Evolutionary conservation across 176 grass and related monocot genomes (phyloP).

Genomic region (Eremochloa ophiuroides): DNA sequence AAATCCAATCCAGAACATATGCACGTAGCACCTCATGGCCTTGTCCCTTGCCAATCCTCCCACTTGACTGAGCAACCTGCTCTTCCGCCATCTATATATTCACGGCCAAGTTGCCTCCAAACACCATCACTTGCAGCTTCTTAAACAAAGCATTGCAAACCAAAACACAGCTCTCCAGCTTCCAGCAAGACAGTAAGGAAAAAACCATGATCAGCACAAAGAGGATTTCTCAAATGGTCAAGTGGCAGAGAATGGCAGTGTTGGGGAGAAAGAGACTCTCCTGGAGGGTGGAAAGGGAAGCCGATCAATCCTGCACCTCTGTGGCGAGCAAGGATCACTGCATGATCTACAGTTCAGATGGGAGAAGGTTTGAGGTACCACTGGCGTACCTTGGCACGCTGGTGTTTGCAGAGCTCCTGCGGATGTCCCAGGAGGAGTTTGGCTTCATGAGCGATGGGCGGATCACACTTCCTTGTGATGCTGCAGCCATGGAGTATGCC

Average conservation of each 20-base stretch:
- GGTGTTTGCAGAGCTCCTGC: slow-evolving; percentile 34
- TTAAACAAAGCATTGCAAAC: not conserved
- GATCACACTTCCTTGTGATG: slow-evolving; percentile 41
- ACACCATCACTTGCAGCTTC: slow-evolving; percentile 2
- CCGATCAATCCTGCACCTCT: not conserved
- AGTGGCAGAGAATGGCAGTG: slow-evolving; percentile 39
- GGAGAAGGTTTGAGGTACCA: slow-evolving; percentile 38
- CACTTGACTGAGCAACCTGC: not conserved
- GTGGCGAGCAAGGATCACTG: slow-evolving; percentile 39
- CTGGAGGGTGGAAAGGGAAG: not conserved
- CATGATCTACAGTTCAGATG: slow-evolving; percentile 29
- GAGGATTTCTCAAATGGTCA: slow-evolving; percentile 31
- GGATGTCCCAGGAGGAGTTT: slow-evolving; percentile 51
- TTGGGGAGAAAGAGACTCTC: slow-evolving; percentile 44
- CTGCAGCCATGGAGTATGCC: slow-evolving; percentile 37
- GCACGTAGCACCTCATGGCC: slow-evolving; percentile 21
- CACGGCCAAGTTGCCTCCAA: not conserved
- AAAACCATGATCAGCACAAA: slow-evolving; percentile 29
- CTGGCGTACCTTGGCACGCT: slow-evolving; percentile 11
- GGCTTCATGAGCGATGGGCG: slow-evolving; percentile 8
- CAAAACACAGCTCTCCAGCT: not conserved
- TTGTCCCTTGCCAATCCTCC: slow-evolving; percentile 27
- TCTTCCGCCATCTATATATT: slow-evolving; percentile 10
- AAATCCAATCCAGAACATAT: slow-evolving; percentile 9
- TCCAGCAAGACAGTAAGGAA: not conserved